A percentile compares a stretch with the other conserved stretches of the same genome.
Conservation (phyloP, 1,139 yeast genomes). For the Blastobotrys capitulatus region DNA sequence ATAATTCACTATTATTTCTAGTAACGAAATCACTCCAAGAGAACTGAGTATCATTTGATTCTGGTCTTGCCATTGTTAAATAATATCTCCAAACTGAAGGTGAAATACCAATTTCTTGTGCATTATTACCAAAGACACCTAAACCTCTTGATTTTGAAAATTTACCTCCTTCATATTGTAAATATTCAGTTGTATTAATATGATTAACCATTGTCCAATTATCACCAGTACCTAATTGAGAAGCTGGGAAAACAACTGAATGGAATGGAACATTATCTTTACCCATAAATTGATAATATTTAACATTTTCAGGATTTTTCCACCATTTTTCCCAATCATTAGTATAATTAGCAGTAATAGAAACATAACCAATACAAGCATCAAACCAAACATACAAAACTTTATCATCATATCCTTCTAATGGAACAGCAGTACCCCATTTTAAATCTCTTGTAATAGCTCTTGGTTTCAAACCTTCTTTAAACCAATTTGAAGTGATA, state of each 20-base stretch:
- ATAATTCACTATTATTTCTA: conserved; percentile 84
- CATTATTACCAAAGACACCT: conserved; percentile 98
- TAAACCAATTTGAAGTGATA: conserved; percentile 89
- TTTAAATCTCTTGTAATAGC: conserved; percentile 94
- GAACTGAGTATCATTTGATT: conserved; percentile 90
- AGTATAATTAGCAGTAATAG: conserved; percentile 92
- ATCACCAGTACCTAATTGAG: conserved; percentile 83
- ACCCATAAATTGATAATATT: conserved; percentile 96
- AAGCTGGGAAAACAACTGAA: conserved; percentile 93
- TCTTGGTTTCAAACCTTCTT: conserved; percentile 88
- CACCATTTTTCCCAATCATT: conserved; percentile 85
- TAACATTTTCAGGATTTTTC: conserved; percentile 81
- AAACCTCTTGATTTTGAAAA: conserved; percentile 94
- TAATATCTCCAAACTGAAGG: conserved; percentile 98
- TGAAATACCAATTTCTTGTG: conserved; percentile 84
- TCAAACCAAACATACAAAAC: conserved; percentile 98
- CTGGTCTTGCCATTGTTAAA: conserved; percentile 89
- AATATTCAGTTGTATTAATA: conserved; percentile 88
- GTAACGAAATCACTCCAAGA: conserved; percentile 96
- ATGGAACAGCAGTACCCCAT: conserved; percentile 99
- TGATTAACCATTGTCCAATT: conserved; percentile 90
- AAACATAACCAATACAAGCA: conserved; percentile 93
- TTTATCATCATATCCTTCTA: conserved; percentile 69
- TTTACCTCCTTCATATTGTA: conserved; percentile 96
- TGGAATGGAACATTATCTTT: conserved; percentile 99